phyloP scores from a whole-genome alignment of 495 filamentous ascomycete genomes.

The Hypoxylon lienhwacheense region DNA sequence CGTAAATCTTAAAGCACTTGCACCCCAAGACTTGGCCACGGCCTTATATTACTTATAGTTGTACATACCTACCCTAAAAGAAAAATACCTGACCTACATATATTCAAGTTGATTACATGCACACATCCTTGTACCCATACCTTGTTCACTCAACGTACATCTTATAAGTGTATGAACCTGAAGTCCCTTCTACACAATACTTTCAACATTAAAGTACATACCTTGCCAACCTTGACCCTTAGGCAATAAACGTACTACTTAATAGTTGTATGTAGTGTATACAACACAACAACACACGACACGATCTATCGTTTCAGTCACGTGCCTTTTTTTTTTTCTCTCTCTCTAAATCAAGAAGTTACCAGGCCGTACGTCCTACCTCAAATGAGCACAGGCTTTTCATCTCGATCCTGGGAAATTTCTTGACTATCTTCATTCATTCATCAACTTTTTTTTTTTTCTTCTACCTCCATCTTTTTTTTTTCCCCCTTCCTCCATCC shows the following conservation, averaged over 20 bases:
- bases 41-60: background rate
- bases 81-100: background rate
- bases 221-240: background rate
- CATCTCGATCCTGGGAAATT: constrained; percentile 35
- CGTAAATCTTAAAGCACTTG: constrained; percentile 22
- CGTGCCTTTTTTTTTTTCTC: constrained; percentile 30
- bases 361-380: constrained; percentile 17
- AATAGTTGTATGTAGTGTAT: background rate
- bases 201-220: background rate
- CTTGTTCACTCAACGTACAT: constrained; percentile 1
- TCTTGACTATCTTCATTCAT: constrained; percentile 23
- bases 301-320: constrained; percentile 31
- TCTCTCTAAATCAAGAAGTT: constrained; percentile 14
- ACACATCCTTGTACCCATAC: background rate
- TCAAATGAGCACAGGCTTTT: constrained; percentile 31
- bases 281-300: constrained; percentile 12
- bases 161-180: too few species aligned
- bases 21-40: constrained; percentile 2
- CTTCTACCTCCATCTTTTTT: constrained; percentile 22
- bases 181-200: background rate
- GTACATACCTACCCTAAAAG: background rate
- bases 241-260: background rate
- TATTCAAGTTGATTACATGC: background rate
- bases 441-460: constrained; percentile 24
- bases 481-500: constrained; percentile 11